phyloP scores from a whole-genome alignment of 202 grass and related monocot genomes.

The Carex arenaria region DNA sequence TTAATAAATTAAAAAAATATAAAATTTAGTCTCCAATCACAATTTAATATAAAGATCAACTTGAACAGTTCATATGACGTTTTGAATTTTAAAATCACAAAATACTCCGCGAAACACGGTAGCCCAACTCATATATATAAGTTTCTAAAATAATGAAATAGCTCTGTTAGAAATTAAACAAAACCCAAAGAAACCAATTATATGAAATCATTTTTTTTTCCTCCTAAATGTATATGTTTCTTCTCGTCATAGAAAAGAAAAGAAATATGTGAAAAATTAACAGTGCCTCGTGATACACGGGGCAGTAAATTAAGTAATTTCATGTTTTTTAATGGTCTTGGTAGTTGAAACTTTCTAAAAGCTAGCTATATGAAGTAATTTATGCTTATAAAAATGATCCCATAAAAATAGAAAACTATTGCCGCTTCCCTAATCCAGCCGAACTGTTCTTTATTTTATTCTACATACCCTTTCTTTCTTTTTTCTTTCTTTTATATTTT shows the following conservation, averaged over 20 bases:
- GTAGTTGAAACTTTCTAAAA: constrained; percentile 2
- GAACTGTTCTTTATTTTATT: neutral
- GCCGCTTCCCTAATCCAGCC: neutral
- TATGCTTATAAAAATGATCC: neutral
- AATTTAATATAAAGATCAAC: no score
- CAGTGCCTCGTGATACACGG: constrained; percentile 5
- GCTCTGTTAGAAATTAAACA: neutral
- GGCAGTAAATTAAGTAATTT: neutral
- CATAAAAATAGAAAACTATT: neutral
- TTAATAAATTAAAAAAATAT: no score
- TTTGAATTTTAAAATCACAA: no score
- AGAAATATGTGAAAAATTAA: neutral
- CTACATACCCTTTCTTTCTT: neutral
- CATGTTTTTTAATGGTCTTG: neutral
- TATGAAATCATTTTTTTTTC: neutral
- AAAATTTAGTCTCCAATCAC: no score
- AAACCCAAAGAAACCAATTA: neutral
- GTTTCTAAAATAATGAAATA: neutral
- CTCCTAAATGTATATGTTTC: neutral
- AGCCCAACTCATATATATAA: neutral
- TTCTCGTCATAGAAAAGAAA: neutral
- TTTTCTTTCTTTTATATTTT: neutral
- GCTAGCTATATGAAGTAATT: constrained; percentile 10
- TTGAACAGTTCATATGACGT: no score
- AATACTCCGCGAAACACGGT: no score